phyloP scores from a whole-genome alignment of 306 rosid genomes.

The Geum urbanum region DNA sequence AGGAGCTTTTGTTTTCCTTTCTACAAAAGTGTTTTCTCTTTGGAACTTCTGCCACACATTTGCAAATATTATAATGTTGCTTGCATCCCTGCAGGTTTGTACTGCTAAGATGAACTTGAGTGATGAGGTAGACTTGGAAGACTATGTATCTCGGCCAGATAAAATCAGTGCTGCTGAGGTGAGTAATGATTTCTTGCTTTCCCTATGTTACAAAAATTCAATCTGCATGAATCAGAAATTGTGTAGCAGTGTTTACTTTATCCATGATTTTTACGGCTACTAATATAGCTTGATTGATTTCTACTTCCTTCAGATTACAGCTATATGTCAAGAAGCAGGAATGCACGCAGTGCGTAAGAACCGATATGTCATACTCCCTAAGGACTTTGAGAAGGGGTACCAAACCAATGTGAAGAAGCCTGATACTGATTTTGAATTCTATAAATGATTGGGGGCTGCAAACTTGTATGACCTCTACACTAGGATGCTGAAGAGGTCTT shows the following conservation, averaged over 20 bases:
- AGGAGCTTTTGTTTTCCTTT: not conserved
- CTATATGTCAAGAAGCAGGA: slow-evolving; percentile 99
- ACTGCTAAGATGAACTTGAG: slow-evolving; percentile 96
- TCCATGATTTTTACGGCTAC: not conserved
- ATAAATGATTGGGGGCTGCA: slow-evolving; percentile 58
- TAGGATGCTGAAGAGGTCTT: not conserved
- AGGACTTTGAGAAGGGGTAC: slow-evolving; percentile 99
- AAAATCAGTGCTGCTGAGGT: slow-evolving; percentile 99
- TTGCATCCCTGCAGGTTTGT: slow-evolving; percentile 62
- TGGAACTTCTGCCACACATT: slow-evolving; percentile 10
- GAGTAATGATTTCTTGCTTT: slow-evolving; percentile 23
- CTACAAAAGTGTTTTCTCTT: not conserved
- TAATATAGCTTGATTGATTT: slow-evolving; percentile 4
- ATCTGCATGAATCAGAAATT: not conserved
- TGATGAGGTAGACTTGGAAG: slow-evolving; percentile 97
- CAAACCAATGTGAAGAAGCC: slow-evolving; percentile 97
- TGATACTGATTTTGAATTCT: slow-evolving; percentile 95
- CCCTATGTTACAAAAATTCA: not conserved
- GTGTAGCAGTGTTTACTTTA: not conserved
- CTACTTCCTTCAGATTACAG: slow-evolving; percentile 59
- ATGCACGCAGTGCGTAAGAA: slow-evolving; percentile 99
- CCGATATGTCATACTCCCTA: slow-evolving; percentile 89
- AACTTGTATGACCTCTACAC: not conserved
- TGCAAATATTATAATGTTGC: slow-evolving; percentile 1
- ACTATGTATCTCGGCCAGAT: slow-evolving; percentile 98